These are phyloP conservation scores for Penicillium hordei DNA, from an alignment of 2,329 filamentous ascomycete species.

Conservation along the genomic window DNA sequence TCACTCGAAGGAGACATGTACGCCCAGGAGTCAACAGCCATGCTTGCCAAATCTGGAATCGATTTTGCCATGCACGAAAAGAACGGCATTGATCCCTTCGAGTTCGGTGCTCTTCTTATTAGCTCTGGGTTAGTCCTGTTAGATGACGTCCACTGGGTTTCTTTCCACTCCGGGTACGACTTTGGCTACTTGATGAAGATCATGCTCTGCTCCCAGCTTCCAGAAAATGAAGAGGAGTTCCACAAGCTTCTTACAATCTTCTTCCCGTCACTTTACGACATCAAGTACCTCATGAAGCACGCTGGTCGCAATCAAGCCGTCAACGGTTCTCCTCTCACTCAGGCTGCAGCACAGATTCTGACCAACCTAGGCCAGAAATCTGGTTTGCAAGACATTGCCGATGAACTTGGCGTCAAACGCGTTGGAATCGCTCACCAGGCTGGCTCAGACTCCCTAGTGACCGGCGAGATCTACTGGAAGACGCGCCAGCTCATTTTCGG, in stretches of 20 bases:
- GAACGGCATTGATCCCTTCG: conserved; percentile 84
- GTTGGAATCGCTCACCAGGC: conserved; percentile 87
- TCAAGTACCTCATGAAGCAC: conserved; percentile 95
- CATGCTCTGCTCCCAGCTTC: conserved; percentile 76
- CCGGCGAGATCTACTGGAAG: conserved; percentile 92
- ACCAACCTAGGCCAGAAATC: conserved; percentile 86
- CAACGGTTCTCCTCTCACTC: conserved; percentile 63
- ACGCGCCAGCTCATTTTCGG: conserved; percentile 86
- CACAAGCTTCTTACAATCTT: conserved; percentile 85
- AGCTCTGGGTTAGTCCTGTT: conserved; percentile 87
- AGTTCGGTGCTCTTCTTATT: conserved; percentile 86
- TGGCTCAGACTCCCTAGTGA: conserved; percentile 89
- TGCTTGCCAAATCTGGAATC: conserved; percentile 86
- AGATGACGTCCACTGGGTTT: conserved; percentile 91
- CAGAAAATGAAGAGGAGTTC: conserved; percentile 87
- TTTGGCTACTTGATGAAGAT: conserved; percentile 97
- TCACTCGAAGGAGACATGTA: conserved; percentile 96
- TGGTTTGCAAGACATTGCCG: conserved; percentile 88
- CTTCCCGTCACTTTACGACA: conserved; percentile 91
- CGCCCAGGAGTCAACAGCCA: conserved; percentile 89
- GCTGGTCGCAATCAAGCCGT: conserved; percentile 69
- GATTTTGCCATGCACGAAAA: conserved; percentile 82
- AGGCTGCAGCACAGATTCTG: conserved; percentile 69
- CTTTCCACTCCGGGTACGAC: conserved; percentile 96
- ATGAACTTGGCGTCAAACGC: conserved; percentile 86